Evolutionary conservation across 345 rosid genomes (phyloP).

Genomic region (Brassica nigra): DNA sequence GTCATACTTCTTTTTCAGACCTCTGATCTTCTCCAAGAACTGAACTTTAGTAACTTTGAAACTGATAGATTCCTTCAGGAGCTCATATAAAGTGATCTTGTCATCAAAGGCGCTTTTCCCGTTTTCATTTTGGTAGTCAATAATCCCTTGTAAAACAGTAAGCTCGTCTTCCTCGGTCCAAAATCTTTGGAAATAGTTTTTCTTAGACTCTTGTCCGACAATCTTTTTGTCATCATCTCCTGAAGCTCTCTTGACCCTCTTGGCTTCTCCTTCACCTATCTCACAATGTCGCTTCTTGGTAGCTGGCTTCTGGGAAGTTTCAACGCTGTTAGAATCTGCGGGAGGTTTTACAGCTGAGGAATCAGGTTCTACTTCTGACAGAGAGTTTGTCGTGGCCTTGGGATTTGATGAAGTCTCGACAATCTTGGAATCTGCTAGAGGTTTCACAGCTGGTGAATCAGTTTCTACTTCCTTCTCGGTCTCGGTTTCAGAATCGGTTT

Average conservation of each 20-base stretch:
- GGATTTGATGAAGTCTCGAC: too few species aligned
- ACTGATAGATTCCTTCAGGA: conserved; percentile 38
- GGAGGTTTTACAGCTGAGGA: neutral
- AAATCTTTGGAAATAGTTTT: conserved; percentile 32
- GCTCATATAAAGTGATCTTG: conserved; percentile 33
- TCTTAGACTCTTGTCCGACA: conserved; percentile 17
- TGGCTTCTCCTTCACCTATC: neutral
- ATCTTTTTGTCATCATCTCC: neutral
- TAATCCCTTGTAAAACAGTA: conserved; percentile 42
- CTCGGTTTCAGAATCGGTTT: neutral
- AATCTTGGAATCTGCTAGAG: too few species aligned
- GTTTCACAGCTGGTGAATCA: too few species aligned
- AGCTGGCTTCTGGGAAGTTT: neutral
- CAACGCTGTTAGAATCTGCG: neutral
- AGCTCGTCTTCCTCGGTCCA: conserved; percentile 55
- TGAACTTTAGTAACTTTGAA: conserved; percentile 39
- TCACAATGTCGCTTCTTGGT: conserved; percentile 10
- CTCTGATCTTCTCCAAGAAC: neutral
- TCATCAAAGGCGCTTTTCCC: neutral
- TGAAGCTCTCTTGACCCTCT: conserved; percentile 11
- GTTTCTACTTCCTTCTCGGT: neutral
- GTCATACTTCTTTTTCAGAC: too few species aligned
- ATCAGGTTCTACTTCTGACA: conserved; percentile 29
- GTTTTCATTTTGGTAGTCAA: conserved; percentile 34
- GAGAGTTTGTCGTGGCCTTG: neutral